These are phyloP conservation scores for Casuarina cunninghamiana DNA, from an alignment of 306 rosid genomes.

Conservation along the genomic window DNA sequence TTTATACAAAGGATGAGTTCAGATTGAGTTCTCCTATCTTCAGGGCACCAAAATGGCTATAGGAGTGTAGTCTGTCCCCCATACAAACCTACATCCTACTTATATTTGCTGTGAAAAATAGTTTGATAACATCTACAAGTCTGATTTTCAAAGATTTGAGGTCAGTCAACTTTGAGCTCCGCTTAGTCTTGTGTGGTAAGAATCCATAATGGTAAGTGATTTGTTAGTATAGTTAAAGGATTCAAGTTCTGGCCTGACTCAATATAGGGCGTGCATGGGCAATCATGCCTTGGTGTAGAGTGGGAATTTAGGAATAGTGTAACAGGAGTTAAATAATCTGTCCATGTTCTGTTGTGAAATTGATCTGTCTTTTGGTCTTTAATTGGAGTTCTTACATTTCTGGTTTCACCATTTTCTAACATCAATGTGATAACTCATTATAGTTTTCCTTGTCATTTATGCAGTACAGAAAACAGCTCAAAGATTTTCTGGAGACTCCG, in stretches of 20 bases:
- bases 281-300: background rate
- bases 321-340: background rate
- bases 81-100: too few species aligned
- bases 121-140: too few species aligned
- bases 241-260: background rate
- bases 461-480: constrained; percentile 87
- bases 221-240: background rate
- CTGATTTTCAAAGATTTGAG: too few species aligned
- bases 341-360: background rate
- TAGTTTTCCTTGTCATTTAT: constrained; percentile 25
- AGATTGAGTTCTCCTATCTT: too few species aligned
- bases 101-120: too few species aligned
- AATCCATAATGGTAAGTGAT: background rate
- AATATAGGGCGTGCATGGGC: background rate
- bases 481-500: constrained; percentile 62
- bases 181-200: background rate
- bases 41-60: too few species aligned
- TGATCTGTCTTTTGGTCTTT: background rate
- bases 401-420: background rate
- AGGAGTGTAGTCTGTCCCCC: too few species aligned
- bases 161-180: too few species aligned
- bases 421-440: constrained; percentile 4
- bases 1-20: too few species aligned
- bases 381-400: background rate
- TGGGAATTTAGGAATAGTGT: constrained; percentile 1